Evolutionary conservation across 768 basidiomycete species (phyloP).

Genomic region (Albatrellus ellisii): DNA sequence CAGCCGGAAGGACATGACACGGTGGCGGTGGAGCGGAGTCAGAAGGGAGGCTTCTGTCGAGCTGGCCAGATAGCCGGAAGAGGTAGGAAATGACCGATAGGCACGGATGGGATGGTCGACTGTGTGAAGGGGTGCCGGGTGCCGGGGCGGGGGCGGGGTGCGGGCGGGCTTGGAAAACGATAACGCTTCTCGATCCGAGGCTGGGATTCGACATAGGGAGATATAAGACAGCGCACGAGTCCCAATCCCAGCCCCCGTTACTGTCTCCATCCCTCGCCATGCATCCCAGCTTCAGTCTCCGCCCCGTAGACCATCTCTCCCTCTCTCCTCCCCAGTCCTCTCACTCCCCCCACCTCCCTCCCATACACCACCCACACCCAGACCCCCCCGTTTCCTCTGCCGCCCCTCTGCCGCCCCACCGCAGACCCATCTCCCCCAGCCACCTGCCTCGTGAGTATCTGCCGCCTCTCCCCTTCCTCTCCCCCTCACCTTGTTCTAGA

Average conservation of each 20-base stretch:
- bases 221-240: constrained; percentile 7
- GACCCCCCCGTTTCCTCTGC: constrained; percentile 11
- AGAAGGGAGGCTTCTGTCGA: too few species aligned
- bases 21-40: too few species aligned
- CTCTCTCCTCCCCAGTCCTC: constrained; percentile 9
- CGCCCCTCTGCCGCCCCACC: constrained; percentile 3
- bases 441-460: constrained; percentile 10
- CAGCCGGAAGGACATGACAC: too few species aligned
- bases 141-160: background rate
- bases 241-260: background rate
- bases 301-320: constrained; percentile 11
- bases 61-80: too few species aligned
- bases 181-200: too few species aligned
- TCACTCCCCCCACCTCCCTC: constrained; percentile 9
- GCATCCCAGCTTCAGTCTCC: constrained; percentile 11
- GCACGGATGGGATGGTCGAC: constrained; percentile 6
- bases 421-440: constrained; percentile 12
- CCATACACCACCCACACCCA: constrained; percentile 11
- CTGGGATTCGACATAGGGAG: constrained; percentile 13
- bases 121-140: constrained; percentile 9
- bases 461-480: too few species aligned
- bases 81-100: constrained; percentile 5
- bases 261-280: constrained; percentile 1
- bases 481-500: constrained; percentile 26
- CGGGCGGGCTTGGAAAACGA: too few species aligned